Evolutionary conservation across 1,139 yeast genomes (phyloP), one percentile per base, ranked within the genome.

Genomic region (Candida labiduridarum): DNA sequence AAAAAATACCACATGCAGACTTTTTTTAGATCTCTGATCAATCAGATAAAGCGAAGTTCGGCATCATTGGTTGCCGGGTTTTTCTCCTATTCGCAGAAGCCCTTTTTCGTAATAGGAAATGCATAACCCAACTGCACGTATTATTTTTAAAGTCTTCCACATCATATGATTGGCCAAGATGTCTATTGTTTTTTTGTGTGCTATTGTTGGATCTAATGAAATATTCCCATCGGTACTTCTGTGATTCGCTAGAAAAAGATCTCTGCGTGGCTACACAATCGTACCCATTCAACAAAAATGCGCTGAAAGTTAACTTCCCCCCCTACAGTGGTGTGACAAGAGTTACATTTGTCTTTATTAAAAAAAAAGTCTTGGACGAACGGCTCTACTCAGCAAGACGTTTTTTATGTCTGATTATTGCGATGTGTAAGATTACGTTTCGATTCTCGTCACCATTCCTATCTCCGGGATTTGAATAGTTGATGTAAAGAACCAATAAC

Each of bases 1-100:
- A 36, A 19, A 11, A 10, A 6, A 10, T 3, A 1, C 22, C 16
- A 35, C 8, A 38, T 38, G 41, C 41, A 38, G 41, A 38, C 41
- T 10, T n/a, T 38, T 38, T 38, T 36, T 22, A 7, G n/a, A 9
- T 9, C 12, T 19, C 30, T 38, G 41, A 38, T 38, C 41, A 38
- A 38, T 38, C 41, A 38, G 41, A 38, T 38, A 38, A 38, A 38
- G 41, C 41, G 41, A 38, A 38, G 41, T 38, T 38, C 41, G 41
- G 41, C 41, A 38, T 12, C 7, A 38, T 38, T n/a, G 18, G 4
- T 5, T 18, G 41, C 29, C 29, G 16, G 15, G 11, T 38, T 38
- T 29, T 6, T 22, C 22, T 38, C 18, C 22, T 14, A 38, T 38
- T 38, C 41, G 41, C 30, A 12, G 41, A 15, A 22, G 16, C 2